These are phyloP conservation scores for Pestalotiopsis fici DNA, from an alignment of 2,329 filamentous ascomycete genomes.

Conservation along the genomic window DNA sequence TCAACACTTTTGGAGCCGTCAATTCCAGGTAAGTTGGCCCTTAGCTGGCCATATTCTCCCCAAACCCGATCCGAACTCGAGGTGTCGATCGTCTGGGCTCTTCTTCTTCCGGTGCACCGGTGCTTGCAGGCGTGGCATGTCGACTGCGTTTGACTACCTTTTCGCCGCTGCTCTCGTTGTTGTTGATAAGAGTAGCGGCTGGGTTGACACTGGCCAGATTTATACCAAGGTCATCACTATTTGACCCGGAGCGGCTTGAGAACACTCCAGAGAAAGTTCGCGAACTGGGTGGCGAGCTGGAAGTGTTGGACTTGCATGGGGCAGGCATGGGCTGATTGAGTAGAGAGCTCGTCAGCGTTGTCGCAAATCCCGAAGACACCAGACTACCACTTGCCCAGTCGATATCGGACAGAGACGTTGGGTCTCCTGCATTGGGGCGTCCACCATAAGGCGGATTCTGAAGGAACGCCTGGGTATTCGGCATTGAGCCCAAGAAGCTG, in stretches of 20 bases:
- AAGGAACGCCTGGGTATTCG: slow-evolving; percentile 26
- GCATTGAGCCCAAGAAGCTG: slow-evolving; percentile 22
- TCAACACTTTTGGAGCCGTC: not conserved
- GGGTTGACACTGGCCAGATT: slow-evolving; percentile 27
- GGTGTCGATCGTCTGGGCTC: slow-evolving; percentile 41
- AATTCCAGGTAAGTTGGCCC: not conserved
- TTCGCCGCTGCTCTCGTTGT: slow-evolving; percentile 20
- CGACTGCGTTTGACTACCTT: slow-evolving; percentile 47
- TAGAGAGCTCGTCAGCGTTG: slow-evolving; percentile 47
- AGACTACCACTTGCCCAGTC: slow-evolving; percentile 21
- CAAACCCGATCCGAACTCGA: slow-evolving; percentile 21
- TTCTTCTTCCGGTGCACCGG: slow-evolving; percentile 48
- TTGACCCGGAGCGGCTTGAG: slow-evolving; percentile 26
- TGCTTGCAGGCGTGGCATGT: slow-evolving; percentile 46
- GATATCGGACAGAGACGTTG: slow-evolving; percentile 24
- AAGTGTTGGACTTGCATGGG: slow-evolving; percentile 28
- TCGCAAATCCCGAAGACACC: slow-evolving; percentile 38
- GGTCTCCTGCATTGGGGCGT: slow-evolving; percentile 25
- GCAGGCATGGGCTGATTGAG: slow-evolving; percentile 46
- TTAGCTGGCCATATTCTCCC: slow-evolving; percentile 7
- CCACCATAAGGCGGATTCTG: slow-evolving; percentile 25
- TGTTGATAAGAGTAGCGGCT: not conserved
- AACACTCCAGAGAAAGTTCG: slow-evolving; percentile 29
- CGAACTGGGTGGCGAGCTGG: slow-evolving; percentile 29
- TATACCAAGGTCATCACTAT: slow-evolving; percentile 28